A percentile compares a stretch with the other conserved stretches of the same genome.
Evolutionary conservation across 2,329 filamentous ascomycete species (phyloP).

Genomic region (Trichoderma harzianum): DNA sequence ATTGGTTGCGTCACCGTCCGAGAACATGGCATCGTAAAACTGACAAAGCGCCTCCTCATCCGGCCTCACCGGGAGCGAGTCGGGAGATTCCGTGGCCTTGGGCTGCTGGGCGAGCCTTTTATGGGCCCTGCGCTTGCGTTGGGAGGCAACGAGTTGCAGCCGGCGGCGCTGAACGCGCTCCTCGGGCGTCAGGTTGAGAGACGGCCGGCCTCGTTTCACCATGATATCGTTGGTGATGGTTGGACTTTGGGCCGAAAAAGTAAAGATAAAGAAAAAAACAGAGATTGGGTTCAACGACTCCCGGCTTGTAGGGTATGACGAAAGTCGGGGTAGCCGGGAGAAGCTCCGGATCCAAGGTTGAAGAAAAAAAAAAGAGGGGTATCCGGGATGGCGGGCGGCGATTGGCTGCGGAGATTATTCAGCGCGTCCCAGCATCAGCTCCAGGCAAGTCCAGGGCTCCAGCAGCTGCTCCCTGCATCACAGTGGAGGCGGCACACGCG

Average conservation of each 20-base stretch:
- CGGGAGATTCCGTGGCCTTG: not conserved
- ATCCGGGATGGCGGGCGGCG: not conserved
- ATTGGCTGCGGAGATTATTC: constrained; percentile 6
- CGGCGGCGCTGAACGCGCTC: constrained; percentile 9
- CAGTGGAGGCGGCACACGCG: not conserved
- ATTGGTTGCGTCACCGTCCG: not conserved
- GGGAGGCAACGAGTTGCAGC: constrained; percentile 5
- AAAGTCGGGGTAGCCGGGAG: not conserved
- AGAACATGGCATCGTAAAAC: not conserved
- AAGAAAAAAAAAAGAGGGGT: not conserved
- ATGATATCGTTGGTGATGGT: not conserved
- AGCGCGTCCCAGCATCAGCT: not conserved
- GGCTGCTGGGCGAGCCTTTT: constrained; percentile 1
- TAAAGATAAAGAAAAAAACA: not conserved
- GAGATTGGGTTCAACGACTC: not conserved
- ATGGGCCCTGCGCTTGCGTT: constrained; percentile 11
- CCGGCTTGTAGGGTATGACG: not conserved
- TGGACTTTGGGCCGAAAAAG: not conserved
- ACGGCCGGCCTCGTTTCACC: constrained; percentile 6
- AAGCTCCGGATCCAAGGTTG: not conserved
- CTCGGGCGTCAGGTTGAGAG: constrained; percentile 12
- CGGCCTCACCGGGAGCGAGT: not conserved
- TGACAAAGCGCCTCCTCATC: not conserved
- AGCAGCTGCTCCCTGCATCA: not conserved
- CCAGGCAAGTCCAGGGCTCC: too few relatives aligned